Evolutionary conservation across 352 stramenopile species (phyloP).

Genomic region (Phytopythium mirpurense): DNA sequence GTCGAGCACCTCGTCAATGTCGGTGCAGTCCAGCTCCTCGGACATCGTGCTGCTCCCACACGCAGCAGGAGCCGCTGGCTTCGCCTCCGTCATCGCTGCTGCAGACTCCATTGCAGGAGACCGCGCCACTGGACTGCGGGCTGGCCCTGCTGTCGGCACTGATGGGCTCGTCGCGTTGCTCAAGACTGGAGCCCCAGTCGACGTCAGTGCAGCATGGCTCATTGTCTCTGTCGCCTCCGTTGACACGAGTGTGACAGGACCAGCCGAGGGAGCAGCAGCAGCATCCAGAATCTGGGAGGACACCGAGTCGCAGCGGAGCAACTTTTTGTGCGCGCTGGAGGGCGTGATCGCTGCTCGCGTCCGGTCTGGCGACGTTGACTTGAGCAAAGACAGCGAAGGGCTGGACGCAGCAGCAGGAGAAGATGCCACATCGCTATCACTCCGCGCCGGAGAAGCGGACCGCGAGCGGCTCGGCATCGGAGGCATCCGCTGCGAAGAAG

Average conservation of each 20-base stretch:
- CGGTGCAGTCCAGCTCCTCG: constrained; percentile 28
- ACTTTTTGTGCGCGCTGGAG: not conserved
- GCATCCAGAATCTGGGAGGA: not conserved
- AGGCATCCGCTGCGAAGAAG: constrained; percentile 10
- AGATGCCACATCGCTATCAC: not conserved
- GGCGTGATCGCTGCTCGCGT: not conserved
- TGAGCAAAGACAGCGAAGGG: not conserved
- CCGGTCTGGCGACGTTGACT: not conserved
- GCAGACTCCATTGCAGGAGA: not conserved
- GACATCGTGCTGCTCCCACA: constrained; percentile 20
- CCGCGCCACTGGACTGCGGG: not conserved
- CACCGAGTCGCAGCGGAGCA: not conserved
- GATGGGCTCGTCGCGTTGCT: not conserved
- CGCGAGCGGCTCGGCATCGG: not conserved
- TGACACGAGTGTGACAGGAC: not conserved
- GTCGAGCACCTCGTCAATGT: constrained; percentile 73
- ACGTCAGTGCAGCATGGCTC: not conserved
- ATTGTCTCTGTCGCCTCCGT: not conserved
- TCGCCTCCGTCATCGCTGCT: not conserved
- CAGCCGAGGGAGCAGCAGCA: no score
- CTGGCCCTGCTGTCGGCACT: not conserved
- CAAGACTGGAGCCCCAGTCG: not conserved
- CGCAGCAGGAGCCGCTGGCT: not conserved
- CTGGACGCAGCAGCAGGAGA: not conserved
- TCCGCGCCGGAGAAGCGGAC: not conserved